These are phyloP conservation scores for Leucocoprinus leucothites DNA, from an alignment of 768 basidiomycete genomes.

Conservation along the genomic window DNA sequence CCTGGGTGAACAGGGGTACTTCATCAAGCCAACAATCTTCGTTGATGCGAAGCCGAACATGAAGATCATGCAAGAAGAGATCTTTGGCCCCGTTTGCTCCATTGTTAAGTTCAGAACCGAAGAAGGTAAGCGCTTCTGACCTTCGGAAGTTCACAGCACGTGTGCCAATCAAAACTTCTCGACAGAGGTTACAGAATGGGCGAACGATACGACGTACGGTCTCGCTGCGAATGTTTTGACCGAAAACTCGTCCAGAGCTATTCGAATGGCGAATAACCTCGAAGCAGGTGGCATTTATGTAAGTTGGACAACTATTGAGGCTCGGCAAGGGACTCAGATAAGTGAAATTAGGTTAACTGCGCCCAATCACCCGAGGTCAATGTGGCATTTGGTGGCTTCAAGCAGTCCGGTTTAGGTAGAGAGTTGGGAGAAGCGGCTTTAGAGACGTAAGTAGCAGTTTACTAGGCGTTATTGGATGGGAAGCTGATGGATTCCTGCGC, in stretches of 20 bases:
- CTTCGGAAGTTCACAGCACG: no score
- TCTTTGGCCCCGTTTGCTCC: slow-evolving; percentile 79
- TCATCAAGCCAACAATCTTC: slow-evolving; percentile 75
- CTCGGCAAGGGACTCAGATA: background rate
- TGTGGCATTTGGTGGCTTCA: slow-evolving; percentile 71
- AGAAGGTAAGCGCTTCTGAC: slow-evolving; percentile 22
- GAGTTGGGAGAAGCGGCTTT: slow-evolving; percentile 67
- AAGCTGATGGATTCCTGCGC: no score
- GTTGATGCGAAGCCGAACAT: slow-evolving; percentile 62
- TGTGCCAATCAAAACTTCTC: background rate
- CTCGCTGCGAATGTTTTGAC: slow-evolving; percentile 79
- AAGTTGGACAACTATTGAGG: slow-evolving; percentile 13
- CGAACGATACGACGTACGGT: slow-evolving; percentile 79
- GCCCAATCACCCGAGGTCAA: slow-evolving; percentile 42
- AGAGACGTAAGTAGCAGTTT: slow-evolving; percentile 42
- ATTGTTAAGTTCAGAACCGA: slow-evolving; percentile 74
- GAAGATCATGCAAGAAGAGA: slow-evolving; percentile 75
- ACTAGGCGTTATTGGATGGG: no score
- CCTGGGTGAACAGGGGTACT: slow-evolving; percentile 46
- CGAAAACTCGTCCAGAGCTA: slow-evolving; percentile 60
- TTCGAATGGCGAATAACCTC: slow-evolving; percentile 60
- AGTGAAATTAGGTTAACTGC: slow-evolving; percentile 35
- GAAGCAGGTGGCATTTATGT: slow-evolving; percentile 68
- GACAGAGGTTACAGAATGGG: slow-evolving; percentile 48
- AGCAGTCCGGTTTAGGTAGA: slow-evolving; percentile 69